Evolutionary conservation across 1,284 basidiomycete genomes (phyloP).

Genomic region (Rhodotorula sp.): DNA sequence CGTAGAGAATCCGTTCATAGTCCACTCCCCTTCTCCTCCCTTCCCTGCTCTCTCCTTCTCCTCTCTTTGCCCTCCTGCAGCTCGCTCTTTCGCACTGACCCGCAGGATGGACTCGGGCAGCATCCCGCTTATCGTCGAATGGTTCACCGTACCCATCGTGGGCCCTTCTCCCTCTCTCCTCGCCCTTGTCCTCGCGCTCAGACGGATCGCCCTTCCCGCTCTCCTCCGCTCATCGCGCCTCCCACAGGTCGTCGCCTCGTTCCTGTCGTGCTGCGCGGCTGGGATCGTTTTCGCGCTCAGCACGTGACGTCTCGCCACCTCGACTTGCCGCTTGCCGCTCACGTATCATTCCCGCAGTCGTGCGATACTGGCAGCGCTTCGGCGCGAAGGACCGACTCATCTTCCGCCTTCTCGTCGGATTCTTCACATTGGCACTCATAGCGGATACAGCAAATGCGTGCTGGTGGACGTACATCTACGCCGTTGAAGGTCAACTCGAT

Average conservation of each 20-base stretch:
- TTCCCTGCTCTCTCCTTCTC: too few relatives aligned
- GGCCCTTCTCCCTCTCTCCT: background rate
- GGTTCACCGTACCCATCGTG: background rate
- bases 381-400: background rate
- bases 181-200: background rate
- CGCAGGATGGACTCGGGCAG: background rate
- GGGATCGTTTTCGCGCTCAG: background rate
- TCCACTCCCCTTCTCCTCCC: too few relatives aligned
- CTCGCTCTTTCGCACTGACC: background rate
- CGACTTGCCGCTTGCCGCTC: background rate
- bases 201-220: too few relatives aligned
- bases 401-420: background rate
- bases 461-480: background rate
- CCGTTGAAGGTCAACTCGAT: background rate
- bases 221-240: background rate
- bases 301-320: background rate
- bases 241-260: background rate
- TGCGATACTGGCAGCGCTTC: background rate
- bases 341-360: background rate
- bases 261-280: background rate
- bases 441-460: background rate
- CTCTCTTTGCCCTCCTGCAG: background rate
- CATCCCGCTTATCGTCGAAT: background rate
- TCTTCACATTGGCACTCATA: background rate
- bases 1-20: too few relatives aligned